Conservation (phyloP, 2,329 filamentous ascomycete species). For the Alternaria angustiovoidea region DNA sequence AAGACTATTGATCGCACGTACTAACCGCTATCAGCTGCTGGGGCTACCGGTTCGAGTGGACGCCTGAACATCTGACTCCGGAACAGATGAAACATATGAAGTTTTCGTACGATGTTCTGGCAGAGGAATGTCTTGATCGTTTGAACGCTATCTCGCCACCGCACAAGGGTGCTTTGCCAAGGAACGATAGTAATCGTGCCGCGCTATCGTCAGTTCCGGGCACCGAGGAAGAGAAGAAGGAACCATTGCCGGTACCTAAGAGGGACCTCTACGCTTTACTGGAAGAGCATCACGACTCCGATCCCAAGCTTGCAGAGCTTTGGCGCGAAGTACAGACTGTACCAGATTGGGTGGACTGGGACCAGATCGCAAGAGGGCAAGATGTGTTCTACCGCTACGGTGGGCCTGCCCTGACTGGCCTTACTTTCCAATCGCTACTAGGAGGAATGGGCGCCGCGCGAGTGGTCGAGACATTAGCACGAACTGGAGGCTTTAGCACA, state of each 20-base stretch:
- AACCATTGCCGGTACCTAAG: conserved; percentile 46
- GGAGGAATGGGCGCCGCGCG: conserved; percentile 77
- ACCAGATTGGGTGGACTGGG: conserved; percentile 81
- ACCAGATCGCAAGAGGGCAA: conserved; percentile 76
- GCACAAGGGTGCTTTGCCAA: conserved; percentile 45
- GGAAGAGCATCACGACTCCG: conserved; percentile 63
- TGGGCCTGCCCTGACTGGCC: conserved; percentile 68
- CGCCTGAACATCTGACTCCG: conserved; percentile 67
- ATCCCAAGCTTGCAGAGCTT: conserved; percentile 65
- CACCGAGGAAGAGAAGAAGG: conserved; percentile 41
- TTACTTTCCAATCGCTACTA: conserved; percentile 71
- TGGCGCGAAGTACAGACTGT: conserved; percentile 73
- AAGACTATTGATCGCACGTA: conserved; percentile 16
- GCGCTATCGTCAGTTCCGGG: conserved; percentile 36
- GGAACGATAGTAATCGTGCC: conserved; percentile 48
- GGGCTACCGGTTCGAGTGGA: conserved; percentile 76
- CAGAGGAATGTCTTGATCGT: conserved; percentile 69
- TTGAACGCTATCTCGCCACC: conserved; percentile 69
- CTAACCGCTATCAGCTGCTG: conserved; percentile 57
- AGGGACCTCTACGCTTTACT: conserved; percentile 72
- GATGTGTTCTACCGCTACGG: conserved; percentile 81
- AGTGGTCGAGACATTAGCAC: conserved; percentile 75
- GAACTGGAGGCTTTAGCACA: conserved; percentile 77
- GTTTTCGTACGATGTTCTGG: conserved; percentile 73
- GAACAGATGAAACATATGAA: conserved; percentile 68